Conservation (phyloP, 768 basidiomycete species). For the Boletus vinaceobasis region DNA sequence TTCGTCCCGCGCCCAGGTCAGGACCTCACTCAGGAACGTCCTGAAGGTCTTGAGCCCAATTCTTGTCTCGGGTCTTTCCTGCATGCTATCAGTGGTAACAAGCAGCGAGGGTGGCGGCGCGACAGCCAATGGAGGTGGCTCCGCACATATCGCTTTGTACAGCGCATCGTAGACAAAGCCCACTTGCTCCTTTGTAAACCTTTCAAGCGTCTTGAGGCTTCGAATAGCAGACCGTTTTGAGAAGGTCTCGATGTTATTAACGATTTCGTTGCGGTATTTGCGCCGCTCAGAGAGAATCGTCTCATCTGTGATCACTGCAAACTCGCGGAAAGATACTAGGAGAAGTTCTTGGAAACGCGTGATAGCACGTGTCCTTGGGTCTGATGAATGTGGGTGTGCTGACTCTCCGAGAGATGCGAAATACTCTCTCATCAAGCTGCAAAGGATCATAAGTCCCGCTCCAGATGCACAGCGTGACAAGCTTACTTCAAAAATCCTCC, state of each 20-base stretch:
- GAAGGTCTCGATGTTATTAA: slow-evolving; percentile 91
- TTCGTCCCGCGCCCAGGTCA: slow-evolving; percentile 95
- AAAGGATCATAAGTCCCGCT: background rate
- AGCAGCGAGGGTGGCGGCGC: slow-evolving; percentile 51
- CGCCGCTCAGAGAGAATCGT: slow-evolving; percentile 84
- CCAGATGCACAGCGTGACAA: background rate
- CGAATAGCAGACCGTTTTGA: slow-evolving; percentile 88
- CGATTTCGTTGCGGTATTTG: slow-evolving; percentile 83
- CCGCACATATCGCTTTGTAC: slow-evolving; percentile 78
- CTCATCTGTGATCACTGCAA: slow-evolving; percentile 94
- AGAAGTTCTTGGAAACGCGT: slow-evolving; percentile 97
- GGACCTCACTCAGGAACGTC: slow-evolving; percentile 86
- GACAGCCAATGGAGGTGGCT: slow-evolving; percentile 59
- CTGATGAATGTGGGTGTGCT: slow-evolving; percentile 84
- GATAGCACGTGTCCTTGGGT: slow-evolving; percentile 88
- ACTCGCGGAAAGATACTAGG: slow-evolving; percentile 96
- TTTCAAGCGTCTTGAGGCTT: slow-evolving; percentile 73
- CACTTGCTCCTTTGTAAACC: slow-evolving; percentile 83
- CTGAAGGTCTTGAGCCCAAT: slow-evolving; percentile 84
- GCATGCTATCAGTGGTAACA: slow-evolving; percentile 52
- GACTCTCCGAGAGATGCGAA: slow-evolving; percentile 92
- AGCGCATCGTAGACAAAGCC: slow-evolving; percentile 91
- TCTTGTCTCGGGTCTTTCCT: slow-evolving; percentile 85
- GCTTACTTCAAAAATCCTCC: slow-evolving; percentile 91
- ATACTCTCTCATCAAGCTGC: slow-evolving; percentile 90